Percentiles rank a stretch among this genome's conserved stretches.
Conservation (phyloP, 129 eudicot genomes). For the Daucus carota region DNA sequence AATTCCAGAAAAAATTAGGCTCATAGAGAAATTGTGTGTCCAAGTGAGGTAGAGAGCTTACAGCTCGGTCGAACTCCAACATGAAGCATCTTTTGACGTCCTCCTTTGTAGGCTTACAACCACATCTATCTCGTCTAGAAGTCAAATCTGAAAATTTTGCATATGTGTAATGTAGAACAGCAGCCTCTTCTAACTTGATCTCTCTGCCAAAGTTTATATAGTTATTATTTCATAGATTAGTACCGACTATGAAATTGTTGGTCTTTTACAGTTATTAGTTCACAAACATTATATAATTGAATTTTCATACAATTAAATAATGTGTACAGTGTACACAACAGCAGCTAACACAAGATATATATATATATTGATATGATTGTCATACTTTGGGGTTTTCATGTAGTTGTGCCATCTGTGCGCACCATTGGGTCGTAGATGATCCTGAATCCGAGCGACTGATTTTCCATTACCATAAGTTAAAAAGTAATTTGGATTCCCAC, state of each 20-base stretch:
- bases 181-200: slow-evolving; percentile 90
- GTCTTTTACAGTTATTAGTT: neutral
- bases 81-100: slow-evolving; percentile 92
- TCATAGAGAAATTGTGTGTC: neutral
- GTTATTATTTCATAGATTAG: neutral
- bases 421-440: slow-evolving; percentile 95
- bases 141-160: slow-evolving; percentile 89
- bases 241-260: neutral
- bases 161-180: slow-evolving; percentile 85
- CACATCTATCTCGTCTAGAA: slow-evolving; percentile 91
- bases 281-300: neutral
- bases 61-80: slow-evolving; percentile 92
- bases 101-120: slow-evolving; percentile 94
- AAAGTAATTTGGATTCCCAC: slow-evolving; percentile 93
- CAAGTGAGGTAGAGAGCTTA: slow-evolving; percentile 28
- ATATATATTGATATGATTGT: slow-evolving; percentile 1
- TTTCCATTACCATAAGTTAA: slow-evolving; percentile 93
- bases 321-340: neutral
- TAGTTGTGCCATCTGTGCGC: slow-evolving; percentile 98
- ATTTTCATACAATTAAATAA: neutral
- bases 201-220: slow-evolving; percentile 42
- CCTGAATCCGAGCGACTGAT: slow-evolving; percentile 86
- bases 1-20: neutral
- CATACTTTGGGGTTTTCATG: slow-evolving; percentile 93
- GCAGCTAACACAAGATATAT: neutral